phyloP scores from a whole-genome alignment of 306 rosid genomes.

The Acacia melanoxylon region DNA sequence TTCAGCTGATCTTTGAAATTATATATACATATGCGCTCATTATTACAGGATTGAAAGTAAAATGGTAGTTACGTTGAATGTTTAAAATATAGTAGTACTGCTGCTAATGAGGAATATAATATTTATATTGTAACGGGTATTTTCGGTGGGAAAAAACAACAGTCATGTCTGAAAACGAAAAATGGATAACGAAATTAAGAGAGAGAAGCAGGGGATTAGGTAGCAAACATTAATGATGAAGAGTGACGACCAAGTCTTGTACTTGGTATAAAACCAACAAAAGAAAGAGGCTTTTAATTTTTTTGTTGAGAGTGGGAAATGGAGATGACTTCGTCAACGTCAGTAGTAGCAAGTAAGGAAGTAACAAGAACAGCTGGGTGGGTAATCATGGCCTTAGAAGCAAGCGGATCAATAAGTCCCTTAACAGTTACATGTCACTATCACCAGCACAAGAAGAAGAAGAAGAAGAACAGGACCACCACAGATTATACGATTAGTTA shows the following conservation, averaged over 20 bases:
- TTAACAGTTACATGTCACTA: slow-evolving; percentile 41
- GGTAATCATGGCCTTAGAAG: not conserved
- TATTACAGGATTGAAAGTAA: not conserved
- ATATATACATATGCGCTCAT: not conserved
- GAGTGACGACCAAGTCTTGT: slow-evolving; percentile 9
- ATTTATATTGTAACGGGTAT: not conserved
- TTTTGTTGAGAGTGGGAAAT: not conserved
- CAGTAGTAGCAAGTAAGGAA: not conserved
- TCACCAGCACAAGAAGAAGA: slow-evolving; percentile 1
- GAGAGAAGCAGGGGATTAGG: not conserved
- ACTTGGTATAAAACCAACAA: not conserved
- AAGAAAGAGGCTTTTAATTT: not conserved
- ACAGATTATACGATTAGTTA: not conserved
- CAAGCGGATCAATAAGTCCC: not conserved
- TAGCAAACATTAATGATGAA: not conserved
- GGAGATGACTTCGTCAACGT: slow-evolving; percentile 20
- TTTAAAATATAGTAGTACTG: not conserved
- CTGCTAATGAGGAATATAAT: not conserved
- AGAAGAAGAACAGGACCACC: slow-evolving; percentile 25
- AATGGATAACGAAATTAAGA: not conserved
- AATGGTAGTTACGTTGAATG: not conserved
- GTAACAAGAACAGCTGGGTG: not conserved
- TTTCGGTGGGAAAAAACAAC: not conserved
- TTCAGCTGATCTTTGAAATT: not conserved
- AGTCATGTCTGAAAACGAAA: not conserved